phyloP scores from a whole-genome alignment of 257 asterid genomes.

The Nicotiana undulata region DNA sequence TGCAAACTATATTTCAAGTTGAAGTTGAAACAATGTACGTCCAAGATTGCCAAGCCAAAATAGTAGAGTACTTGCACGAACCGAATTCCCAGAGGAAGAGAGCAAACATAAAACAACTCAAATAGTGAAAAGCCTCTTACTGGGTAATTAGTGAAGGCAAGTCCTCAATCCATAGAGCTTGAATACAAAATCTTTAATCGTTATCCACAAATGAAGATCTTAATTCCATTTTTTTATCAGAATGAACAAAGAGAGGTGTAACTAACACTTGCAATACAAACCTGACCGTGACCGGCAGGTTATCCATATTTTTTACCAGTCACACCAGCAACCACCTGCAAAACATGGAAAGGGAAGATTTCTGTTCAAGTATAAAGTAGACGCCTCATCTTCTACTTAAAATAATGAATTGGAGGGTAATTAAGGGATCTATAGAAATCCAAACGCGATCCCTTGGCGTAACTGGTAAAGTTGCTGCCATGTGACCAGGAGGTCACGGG shows the following conservation, averaged over 20 bases:
- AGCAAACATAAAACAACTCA: background rate
- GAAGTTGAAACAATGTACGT: too few species aligned
- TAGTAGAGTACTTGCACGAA: background rate
- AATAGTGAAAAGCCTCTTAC: background rate
- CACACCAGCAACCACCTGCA: constrained; percentile 70
- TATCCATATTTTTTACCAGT: constrained; percentile 45
- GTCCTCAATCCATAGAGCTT: background rate
- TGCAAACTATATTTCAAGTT: background rate
- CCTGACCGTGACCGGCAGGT: background rate
- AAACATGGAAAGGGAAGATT: background rate
- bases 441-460: background rate
- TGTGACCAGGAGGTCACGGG: too few species aligned
- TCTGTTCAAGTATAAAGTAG: background rate
- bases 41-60: too few species aligned
- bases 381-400: background rate
- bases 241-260: background rate
- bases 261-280: background rate
- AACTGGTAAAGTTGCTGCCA: too few species aligned
- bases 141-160: background rate
- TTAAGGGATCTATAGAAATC: background rate
- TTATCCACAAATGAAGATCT: background rate
- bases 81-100: background rate
- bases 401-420: background rate
- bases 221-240: background rate
- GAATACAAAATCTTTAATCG: background rate